Evolutionary conservation across 2,329 filamentous ascomycete species (phyloP), one percentile per base, ranked within the genome.

Genomic region (Grosmannia huntii): DNA sequence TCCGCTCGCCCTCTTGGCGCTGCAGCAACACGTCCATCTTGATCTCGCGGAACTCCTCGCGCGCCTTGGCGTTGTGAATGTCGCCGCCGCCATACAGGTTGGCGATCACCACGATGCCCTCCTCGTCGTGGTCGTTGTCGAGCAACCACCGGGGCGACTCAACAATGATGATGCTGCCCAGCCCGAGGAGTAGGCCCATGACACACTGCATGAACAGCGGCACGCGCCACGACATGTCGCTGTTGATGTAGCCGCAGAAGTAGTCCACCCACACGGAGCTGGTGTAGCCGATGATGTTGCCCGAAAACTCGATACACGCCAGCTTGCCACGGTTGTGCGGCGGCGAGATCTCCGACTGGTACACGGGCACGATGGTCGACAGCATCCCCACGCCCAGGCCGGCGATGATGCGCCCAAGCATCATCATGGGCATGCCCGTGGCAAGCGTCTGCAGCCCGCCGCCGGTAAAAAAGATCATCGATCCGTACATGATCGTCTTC

Each of bases 251-350:
- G 59, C 89, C 94, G 72, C 91, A 96, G 66, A 94, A 92, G 73
- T 97, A 99, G 71, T 99, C 94, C 31, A 97, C 92, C 94, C 94
- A 99, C 25, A 97, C 92, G 65, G 92, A 97, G 57, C 90, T 90
- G 57, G 92, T 87, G 70, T 99, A 99, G 36, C 94, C 94, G 61
- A 89, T 86, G 62, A 99, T 95, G 72, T 99, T 99, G 57, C 94
- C 94, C 0, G 92, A 92, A 68, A 97, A 99, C 71, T 99, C 94
- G 64, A 99, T 97, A 71, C 94, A 97, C 27, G 92, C 94, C 61
- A 99, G 79, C 73, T 94, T 95, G 62, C 94, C 94, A 66, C 94
- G 82, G 71, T 96, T 97, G 68, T 99, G 94, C 5, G 94, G 90
- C 54, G 94, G 94, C 50, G 92, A 96, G 67, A 96, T 95, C 69